These are phyloP conservation scores for Bonnemaisonia californica DNA, from an alignment of 31 red algal species.

Conservation along the genomic window DNA sequence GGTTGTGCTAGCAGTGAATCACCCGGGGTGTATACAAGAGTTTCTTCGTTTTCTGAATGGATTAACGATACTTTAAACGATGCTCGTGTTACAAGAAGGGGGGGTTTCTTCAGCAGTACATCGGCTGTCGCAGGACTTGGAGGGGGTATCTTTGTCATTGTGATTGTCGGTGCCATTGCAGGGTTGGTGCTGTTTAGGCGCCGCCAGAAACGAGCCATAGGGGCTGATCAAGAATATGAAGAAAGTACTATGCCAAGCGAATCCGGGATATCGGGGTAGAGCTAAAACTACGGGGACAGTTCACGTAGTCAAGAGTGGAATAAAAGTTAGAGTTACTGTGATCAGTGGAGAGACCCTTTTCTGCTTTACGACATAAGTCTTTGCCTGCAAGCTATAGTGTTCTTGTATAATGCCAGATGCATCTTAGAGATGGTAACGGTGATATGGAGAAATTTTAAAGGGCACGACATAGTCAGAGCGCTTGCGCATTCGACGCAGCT, in stretches of 20 bases:
- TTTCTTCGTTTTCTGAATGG: slow-evolving; percentile 43
- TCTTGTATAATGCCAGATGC: too few species aligned
- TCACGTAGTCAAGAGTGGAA: too few species aligned
- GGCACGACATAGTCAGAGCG: too few species aligned
- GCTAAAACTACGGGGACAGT: not conserved
- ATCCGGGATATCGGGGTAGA: slow-evolving; percentile 17
- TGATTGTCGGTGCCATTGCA: slow-evolving; percentile 3
- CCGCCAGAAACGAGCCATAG: not conserved
- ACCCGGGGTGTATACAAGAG: slow-evolving; percentile 69
- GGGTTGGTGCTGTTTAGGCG: not conserved
- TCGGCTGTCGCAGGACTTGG: slow-evolving; percentile 6
- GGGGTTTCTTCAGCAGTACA: slow-evolving; percentile 1
- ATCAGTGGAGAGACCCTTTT: too few species aligned
- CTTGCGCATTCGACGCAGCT: too few species aligned
- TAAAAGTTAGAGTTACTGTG: too few species aligned
- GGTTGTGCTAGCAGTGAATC: slow-evolving; percentile 51
- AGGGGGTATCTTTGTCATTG: slow-evolving; percentile 3
- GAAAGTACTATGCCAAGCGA: slow-evolving; percentile 17
- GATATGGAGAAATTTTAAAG: too few species aligned
- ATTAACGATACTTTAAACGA: slow-evolving; percentile 41
- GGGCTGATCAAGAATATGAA: not conserved
- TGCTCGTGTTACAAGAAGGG: not conserved
- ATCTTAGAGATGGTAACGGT: too few species aligned
- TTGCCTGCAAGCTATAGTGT: too few species aligned
- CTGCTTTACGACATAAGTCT: too few species aligned